These are phyloP conservation scores for Paxillus ammoniavirescens DNA, from an alignment of 768 basidiomycete genomes.

Conservation along the genomic window DNA sequence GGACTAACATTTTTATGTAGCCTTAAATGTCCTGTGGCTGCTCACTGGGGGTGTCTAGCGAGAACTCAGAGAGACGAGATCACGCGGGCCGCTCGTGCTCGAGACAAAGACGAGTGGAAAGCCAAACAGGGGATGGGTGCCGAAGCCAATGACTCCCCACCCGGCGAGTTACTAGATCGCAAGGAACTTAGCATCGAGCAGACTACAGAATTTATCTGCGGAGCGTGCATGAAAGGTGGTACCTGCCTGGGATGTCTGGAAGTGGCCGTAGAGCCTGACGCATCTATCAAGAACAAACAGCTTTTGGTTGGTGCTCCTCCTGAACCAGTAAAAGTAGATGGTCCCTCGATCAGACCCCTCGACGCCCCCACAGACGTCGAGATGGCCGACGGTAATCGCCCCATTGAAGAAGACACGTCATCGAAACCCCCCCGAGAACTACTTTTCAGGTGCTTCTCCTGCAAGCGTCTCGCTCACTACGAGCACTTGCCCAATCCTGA, in stretches of 20 bases:
- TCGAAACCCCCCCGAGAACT: slow-evolving; percentile 39
- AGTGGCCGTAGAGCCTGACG: slow-evolving; percentile 49
- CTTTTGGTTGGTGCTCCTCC: background rate
- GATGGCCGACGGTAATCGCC: slow-evolving; percentile 32
- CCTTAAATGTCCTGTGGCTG: slow-evolving; percentile 72
- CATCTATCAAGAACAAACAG: slow-evolving; percentile 19
- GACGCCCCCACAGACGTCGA: slow-evolving; percentile 27
- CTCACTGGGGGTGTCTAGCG: slow-evolving; percentile 77
- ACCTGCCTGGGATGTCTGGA: slow-evolving; percentile 76
- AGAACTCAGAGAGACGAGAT: slow-evolving; percentile 69
- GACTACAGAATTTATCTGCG: slow-evolving; percentile 79
- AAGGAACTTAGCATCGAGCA: slow-evolving; percentile 47
- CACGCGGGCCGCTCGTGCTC: slow-evolving; percentile 57
- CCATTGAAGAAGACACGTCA: slow-evolving; percentile 14
- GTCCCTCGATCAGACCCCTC: background rate
- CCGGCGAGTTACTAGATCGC: slow-evolving; percentile 43
- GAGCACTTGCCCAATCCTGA: slow-evolving; percentile 58
- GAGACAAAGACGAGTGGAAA: slow-evolving; percentile 45
- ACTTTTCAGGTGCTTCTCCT: slow-evolving; percentile 79
- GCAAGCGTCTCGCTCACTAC: slow-evolving; percentile 85
- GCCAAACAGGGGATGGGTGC: slow-evolving; percentile 21
- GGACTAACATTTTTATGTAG: slow-evolving; percentile 36
- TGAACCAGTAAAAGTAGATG: slow-evolving; percentile 8
- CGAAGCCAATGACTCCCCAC: slow-evolving; percentile 15
- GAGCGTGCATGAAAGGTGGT: slow-evolving; percentile 70